phyloP scores from a whole-genome alignment of 805 yeast species.

The Brettanomyces sp. region DNA sequence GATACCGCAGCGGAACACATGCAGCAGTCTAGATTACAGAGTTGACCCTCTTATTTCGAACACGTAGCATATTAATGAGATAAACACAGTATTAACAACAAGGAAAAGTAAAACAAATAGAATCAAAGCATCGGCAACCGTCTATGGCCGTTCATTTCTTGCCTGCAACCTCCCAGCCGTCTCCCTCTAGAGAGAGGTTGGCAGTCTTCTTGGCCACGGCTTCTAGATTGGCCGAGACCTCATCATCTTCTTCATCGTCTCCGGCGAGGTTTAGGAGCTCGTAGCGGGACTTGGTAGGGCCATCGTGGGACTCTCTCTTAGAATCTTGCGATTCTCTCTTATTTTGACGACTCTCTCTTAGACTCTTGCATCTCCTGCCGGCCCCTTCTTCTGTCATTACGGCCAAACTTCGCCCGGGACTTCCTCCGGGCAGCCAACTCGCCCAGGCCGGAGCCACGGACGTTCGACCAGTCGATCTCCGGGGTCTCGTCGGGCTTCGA shows the following conservation, averaged over 20 bases:
- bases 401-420: not conserved
- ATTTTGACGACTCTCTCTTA: not conserved
- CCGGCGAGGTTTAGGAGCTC: conserved; percentile 43
- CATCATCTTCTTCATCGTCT: conserved; percentile 37
- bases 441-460: conserved; percentile 17
- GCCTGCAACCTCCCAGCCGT: conserved; percentile 28
- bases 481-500: conserved; percentile 6
- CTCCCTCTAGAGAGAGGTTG: not conserved
- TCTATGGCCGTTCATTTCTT: conserved; percentile 12
- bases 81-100: not conserved
- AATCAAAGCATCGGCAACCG: too few species aligned
- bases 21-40: too few species aligned
- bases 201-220: not conserved
- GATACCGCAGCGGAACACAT: too few species aligned
- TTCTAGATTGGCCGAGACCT: not conserved
- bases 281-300: conserved; percentile 35
- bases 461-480: conserved; percentile 13
- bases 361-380: not conserved
- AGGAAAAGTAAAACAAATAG: too few species aligned
- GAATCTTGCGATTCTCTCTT: conserved; percentile 13
- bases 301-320: conserved; percentile 16
- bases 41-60: too few species aligned
- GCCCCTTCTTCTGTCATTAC: not conserved
- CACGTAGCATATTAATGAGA: not conserved
- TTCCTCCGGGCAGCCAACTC: not conserved